Percentiles rank a stretch among this genome's conserved stretches.
Evolutionary conservation across 176 grass and related monocot genomes (phyloP).

Genomic region (Rhynchospora tenuis): DNA sequence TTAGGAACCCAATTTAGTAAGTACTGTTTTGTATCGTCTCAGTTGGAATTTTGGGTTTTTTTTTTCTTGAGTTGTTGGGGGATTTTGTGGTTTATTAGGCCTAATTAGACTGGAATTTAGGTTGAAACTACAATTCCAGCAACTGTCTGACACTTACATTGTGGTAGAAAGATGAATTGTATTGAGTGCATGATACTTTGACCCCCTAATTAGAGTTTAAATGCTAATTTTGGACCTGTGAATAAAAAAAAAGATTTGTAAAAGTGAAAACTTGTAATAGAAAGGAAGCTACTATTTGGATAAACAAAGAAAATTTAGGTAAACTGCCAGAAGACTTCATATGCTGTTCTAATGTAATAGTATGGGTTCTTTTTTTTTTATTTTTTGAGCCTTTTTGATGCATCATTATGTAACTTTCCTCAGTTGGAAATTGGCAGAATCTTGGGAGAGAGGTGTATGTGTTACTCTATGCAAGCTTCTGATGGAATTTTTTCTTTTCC

Average conservation of each 20-base stretch:
- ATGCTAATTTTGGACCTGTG: neutral
- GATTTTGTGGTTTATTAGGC: neutral
- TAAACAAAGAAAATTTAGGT: neutral
- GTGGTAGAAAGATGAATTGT: neutral
- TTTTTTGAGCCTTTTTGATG: neutral
- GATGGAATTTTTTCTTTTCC: neutral
- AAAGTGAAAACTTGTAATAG: neutral
- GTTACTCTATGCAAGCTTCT: neutral
- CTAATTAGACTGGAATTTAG: neutral
- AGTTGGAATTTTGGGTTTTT: neutral
- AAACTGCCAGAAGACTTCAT: neutral
- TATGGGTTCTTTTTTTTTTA: neutral
- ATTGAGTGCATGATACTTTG: neutral
- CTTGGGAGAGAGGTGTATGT: neutral
- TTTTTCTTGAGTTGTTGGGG: neutral
- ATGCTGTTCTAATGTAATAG: neutral
- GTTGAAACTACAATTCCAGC: neutral
- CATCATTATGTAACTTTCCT: neutral
- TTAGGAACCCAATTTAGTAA: neutral
- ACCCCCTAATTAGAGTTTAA: neutral
- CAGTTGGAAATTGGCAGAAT: neutral
- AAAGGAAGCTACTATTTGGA: neutral
- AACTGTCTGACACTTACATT: neutral
- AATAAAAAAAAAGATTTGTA: neutral
- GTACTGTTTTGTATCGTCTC: neutral